Evolutionary conservation across 2,329 filamentous ascomycete species (phyloP), one percentile per base, ranked within the genome.

Genomic region (Epichloe festucae): DNA sequence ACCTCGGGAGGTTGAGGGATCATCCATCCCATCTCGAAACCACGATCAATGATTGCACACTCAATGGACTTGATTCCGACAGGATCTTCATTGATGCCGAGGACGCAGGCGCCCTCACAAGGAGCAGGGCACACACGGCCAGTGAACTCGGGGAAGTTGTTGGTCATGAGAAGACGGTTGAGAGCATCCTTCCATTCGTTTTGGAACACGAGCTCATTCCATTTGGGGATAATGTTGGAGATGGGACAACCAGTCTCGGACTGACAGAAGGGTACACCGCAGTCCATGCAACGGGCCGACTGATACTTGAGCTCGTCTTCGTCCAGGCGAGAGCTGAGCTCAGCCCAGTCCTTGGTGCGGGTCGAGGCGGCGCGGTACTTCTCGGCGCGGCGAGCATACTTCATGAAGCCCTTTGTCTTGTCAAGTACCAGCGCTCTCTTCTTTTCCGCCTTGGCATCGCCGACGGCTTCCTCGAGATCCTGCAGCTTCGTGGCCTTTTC

Each of bases 21-120:
- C 87, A 97, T 95, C 91, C 91, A 97, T 57, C 91, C 91, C 88
- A 87, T 94, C 67, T 96, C 90, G 64, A 96, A 97, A 46, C 91
- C 91, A 58, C 91, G 88, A 65, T 97, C 91, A 59, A 97, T 96
- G 65, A 97, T 96, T 55, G 91, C 91, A 65, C 91, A 96, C 67
- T 97, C 91, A 56, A 97, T 95, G 0, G 89, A 95, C 75, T 97
- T 97, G 77, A 97, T 97, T 58, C 91, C 91, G 40, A 97, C 91
- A 4, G 91, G 90, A 60, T 96, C 90, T 66, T 95, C 90, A 63
- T 94, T 96, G 72, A 97, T 97, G 46, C 91, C 91, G 45, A 97
- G 78, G 54, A 96, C 91, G 64, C 91, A 97, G 53, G 91, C 89
- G 68, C 91, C 91, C 70, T 97, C 91, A 62, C 91, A 97, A 69